phyloP scores from a whole-genome alignment of 2,329 filamentous ascomycete species.

The Trichoderma hamatum region DNA sequence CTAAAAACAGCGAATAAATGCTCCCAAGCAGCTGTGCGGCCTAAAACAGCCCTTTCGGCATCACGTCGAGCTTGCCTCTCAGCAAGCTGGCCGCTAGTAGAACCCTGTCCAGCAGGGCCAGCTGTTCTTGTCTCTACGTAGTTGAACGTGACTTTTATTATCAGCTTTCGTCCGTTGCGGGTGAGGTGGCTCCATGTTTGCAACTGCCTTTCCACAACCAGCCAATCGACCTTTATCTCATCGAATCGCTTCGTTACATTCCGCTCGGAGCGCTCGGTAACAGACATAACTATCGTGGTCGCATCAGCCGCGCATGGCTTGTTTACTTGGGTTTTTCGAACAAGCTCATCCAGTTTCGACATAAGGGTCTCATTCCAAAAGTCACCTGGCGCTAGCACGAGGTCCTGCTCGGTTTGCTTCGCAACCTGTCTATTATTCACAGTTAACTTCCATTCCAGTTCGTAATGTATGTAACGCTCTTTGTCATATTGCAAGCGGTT shows the following conservation, averaged over 20 bases:
- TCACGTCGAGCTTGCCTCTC: not conserved
- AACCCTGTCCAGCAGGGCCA: slow-evolving; percentile 4
- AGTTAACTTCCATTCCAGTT: not conserved
- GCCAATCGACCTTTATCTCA: not conserved
- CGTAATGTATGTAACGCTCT: not conserved
- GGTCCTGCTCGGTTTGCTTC: not conserved
- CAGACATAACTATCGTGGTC: not conserved
- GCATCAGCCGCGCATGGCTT: not conserved
- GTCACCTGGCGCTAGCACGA: not conserved
- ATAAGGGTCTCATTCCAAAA: not conserved
- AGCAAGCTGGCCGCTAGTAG: not conserved
- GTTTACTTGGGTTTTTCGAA: not conserved
- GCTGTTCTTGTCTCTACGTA: not conserved
- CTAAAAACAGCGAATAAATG: not conserved
- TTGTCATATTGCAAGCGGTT: not conserved
- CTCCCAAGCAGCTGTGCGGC: not conserved
- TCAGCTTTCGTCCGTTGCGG: no score
- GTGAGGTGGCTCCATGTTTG: not conserved
- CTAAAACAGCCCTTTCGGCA: not conserved
- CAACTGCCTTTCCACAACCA: not conserved
- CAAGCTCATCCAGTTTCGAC: not conserved
- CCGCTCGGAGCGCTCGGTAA: not conserved
- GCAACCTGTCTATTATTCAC: not conserved
- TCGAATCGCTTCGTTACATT: not conserved
- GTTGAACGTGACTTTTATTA: not conserved